A percentile compares a stretch with the other conserved stretches of the same genome.
phyloP scores from a whole-genome alignment of 208 protist species.

The Porcisia deanei region DNA sequence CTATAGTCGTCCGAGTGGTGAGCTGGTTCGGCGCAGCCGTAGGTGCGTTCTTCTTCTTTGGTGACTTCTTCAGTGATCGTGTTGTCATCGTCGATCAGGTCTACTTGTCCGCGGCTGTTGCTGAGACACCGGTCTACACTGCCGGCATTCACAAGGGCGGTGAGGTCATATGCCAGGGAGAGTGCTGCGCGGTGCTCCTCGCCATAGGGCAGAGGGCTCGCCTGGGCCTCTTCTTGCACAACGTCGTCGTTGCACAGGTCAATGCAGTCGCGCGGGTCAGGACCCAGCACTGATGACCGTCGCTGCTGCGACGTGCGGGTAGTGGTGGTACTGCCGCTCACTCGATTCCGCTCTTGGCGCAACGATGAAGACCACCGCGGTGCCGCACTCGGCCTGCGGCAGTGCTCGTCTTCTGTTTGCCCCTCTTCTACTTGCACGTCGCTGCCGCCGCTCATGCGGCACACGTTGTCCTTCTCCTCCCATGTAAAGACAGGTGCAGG shows the following conservation, averaged over 20 bases:
- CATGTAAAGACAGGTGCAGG: slow-evolving; percentile 11
- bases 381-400: background rate
- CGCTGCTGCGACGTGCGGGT: slow-evolving; percentile 7
- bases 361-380: slow-evolving; percentile 1
- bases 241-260: slow-evolving; percentile 15
- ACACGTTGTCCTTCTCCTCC: background rate
- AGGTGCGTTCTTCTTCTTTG: background rate
- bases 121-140: slow-evolving; percentile 25
- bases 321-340: slow-evolving; percentile 14
- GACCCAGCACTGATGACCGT: slow-evolving; percentile 20
- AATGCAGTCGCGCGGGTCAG: slow-evolving; percentile 29
- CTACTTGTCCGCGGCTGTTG: slow-evolving; percentile 24
- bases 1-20: background rate
- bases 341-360: background rate
- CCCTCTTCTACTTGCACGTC: slow-evolving; percentile 2
- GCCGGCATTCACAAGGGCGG: slow-evolving; percentile 25
- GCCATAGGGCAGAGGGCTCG: slow-evolving; percentile 8
- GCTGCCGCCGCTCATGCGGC: background rate
- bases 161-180: slow-evolving; percentile 10
- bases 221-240: slow-evolving; percentile 13
- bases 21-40: background rate
- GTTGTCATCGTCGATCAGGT: slow-evolving; percentile 8
- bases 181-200: background rate
- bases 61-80: background rate
- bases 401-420: background rate